Percentiles rank a stretch among this genome's conserved stretches.
These are phyloP conservation scores for Erodium maritimum DNA, from an alignment of 345 rosid genomes.

Conservation along the genomic window DNA sequence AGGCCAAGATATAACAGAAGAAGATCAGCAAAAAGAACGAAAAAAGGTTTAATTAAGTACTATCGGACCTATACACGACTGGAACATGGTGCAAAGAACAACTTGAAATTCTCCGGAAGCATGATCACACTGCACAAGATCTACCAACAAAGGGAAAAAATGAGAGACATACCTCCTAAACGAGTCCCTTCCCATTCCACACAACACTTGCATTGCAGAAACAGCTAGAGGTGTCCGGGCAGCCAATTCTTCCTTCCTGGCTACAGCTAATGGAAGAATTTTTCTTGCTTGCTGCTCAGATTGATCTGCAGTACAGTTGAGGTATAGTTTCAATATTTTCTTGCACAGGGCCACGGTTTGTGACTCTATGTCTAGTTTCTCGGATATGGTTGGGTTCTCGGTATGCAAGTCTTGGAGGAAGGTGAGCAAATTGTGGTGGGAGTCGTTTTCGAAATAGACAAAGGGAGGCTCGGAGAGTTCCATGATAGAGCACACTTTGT, in stretches of 20 bases:
- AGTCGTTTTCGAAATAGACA: conserved; percentile 79
- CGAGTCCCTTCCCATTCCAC: conserved; percentile 36
- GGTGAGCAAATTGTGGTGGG: conserved; percentile 57
- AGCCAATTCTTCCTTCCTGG: conserved; percentile 69
- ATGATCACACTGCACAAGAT: conserved; percentile 73
- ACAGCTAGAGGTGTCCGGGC: conserved; percentile 57
- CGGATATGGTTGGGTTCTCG: conserved; percentile 26
- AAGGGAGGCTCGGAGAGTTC: conserved; percentile 74
- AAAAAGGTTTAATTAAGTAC: too few species aligned
- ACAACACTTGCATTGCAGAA: conserved; percentile 43
- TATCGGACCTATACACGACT: conserved; percentile 75
- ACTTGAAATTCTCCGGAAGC: conserved; percentile 67
- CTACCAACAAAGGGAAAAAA: conserved; percentile 66
- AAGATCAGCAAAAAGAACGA: too few species aligned
- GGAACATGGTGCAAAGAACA: conserved; percentile 51
- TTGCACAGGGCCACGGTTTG: conserved; percentile 44
- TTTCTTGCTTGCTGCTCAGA: conserved; percentile 27
- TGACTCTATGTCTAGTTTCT: conserved; percentile 44
- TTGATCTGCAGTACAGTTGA: conserved; percentile 32
- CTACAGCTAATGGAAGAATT: conserved; percentile 59
- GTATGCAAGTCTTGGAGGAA: conserved; percentile 42
- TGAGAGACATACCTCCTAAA: conserved; percentile 42
- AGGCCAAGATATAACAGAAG: too few species aligned
- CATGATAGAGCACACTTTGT: conserved; percentile 54
- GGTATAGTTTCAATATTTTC: conserved; percentile 47